Evolutionary conservation across 768 basidiomycete genomes (phyloP).

Genomic region (Rhodocollybia butyracea): DNA sequence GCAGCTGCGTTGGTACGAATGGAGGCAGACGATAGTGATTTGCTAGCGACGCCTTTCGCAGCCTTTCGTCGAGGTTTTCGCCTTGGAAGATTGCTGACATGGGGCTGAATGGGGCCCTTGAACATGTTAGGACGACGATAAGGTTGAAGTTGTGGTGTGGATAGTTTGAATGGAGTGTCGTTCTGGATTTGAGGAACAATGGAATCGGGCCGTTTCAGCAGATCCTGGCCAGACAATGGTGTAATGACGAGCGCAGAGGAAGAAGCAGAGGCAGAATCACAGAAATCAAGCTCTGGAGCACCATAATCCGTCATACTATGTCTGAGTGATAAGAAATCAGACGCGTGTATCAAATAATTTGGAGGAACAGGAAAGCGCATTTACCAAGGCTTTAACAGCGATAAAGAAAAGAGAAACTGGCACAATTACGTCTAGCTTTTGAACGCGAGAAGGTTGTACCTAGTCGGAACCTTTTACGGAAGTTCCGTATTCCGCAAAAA

Average conservation of each 20-base stretch:
- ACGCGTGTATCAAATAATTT: not conserved
- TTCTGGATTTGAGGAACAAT: not conserved
- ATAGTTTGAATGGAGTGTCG: too few species aligned
- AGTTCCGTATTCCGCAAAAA: too few species aligned
- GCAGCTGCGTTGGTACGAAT: slow-evolving; percentile 1
- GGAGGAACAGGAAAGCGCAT: not conserved
- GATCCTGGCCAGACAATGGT: not conserved
- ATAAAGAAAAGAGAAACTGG: too few species aligned
- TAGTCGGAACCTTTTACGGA: too few species aligned
- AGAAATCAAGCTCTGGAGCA: not conserved
- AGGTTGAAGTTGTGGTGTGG: not conserved
- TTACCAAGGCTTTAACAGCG: too few species aligned
- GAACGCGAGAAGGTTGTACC: too few species aligned
- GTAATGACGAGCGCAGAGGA: slow-evolving; percentile 3
- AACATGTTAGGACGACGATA: not conserved
- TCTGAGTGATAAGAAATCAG: not conserved
- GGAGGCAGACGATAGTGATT: not conserved
- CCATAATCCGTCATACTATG: not conserved
- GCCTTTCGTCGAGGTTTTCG: not conserved
- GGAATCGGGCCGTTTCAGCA: not conserved
- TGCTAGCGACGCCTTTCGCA: not conserved
- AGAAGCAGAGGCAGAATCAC: not conserved
- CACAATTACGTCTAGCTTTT: too few species aligned
- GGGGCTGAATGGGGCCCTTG: slow-evolving; percentile 6
- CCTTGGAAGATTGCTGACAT: slow-evolving; percentile 2